phyloP scores from a whole-genome alignment of 345 rosid species.

The Rhodamnia rubescens region DNA sequence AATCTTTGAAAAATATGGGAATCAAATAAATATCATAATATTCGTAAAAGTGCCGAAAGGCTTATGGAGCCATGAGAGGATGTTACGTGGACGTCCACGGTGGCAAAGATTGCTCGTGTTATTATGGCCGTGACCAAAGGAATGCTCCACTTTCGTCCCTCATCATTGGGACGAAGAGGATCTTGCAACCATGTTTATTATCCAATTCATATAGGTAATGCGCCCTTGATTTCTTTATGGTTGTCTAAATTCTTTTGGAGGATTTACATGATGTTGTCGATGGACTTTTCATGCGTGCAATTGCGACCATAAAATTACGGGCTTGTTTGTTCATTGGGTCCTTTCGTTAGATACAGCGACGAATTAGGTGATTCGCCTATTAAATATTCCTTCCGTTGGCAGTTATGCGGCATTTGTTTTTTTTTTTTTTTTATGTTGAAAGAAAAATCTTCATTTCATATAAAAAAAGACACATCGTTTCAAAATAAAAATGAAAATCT shows the following conservation, averaged over 20 bases:
- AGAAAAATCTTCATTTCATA: no score
- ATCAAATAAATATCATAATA: no score
- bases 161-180: background rate
- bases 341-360: background rate
- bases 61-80: no score
- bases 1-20: no score
- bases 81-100: background rate
- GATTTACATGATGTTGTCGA: background rate
- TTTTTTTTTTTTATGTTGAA: no score
- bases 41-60: no score
- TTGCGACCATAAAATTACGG: background rate
- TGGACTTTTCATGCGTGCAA: background rate
- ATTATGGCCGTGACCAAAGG: background rate
- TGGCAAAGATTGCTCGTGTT: background rate
- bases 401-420: background rate
- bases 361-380: background rate
- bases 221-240: background rate
- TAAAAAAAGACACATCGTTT: no score
- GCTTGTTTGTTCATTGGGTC: background rate
- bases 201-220: background rate
- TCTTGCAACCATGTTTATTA: background rate
- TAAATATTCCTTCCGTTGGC: no score
- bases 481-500: no score
- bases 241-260: background rate
- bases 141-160: background rate